Evolutionary conservation across 2,329 filamentous ascomycete species (phyloP).

Genomic region (Juglanconis juglandina): DNA sequence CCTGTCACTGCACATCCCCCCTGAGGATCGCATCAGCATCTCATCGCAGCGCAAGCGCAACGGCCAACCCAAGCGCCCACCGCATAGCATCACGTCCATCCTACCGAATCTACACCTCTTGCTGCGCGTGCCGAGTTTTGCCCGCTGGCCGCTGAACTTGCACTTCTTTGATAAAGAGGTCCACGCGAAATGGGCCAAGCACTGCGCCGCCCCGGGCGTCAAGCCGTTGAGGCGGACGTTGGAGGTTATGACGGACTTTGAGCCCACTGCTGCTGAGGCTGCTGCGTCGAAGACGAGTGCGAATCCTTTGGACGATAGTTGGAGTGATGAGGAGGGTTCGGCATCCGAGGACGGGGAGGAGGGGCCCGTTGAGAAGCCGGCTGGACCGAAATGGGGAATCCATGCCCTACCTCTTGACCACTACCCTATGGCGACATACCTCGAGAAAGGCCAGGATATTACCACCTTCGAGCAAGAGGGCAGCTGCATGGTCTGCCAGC

Average conservation of each 20-base stretch:
- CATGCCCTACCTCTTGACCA: constrained; percentile 56
- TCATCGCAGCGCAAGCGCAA: constrained; percentile 49
- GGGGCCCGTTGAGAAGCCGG: background rate
- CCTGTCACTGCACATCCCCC: constrained; percentile 72
- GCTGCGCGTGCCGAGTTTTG: constrained; percentile 74
- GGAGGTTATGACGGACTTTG: constrained; percentile 56
- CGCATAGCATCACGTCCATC: constrained; percentile 61
- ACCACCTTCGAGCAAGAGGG: constrained; percentile 56
- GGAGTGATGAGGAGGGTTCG: constrained; percentile 2
- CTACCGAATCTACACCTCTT: constrained; percentile 80
- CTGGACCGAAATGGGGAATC: constrained; percentile 41
- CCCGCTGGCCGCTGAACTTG: constrained; percentile 75
- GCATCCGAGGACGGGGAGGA: background rate
- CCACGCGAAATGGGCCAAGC: constrained; percentile 63
- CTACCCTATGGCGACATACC: constrained; percentile 47
- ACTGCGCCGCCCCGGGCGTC: constrained; percentile 44
- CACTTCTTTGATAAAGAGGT: constrained; percentile 75
- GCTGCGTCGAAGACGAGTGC: background rate
- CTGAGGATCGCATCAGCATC: constrained; percentile 55
- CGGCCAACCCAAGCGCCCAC: constrained; percentile 54
- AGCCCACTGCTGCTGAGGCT: constrained; percentile 20
- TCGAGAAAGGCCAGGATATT: constrained; percentile 52
- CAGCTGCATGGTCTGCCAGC: constrained; percentile 50
- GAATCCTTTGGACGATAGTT: background rate
- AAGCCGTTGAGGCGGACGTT: constrained; percentile 47